Evolutionary conservation across 495 filamentous ascomycete species (phyloP).

Genomic region (Tuber borchii): DNA sequence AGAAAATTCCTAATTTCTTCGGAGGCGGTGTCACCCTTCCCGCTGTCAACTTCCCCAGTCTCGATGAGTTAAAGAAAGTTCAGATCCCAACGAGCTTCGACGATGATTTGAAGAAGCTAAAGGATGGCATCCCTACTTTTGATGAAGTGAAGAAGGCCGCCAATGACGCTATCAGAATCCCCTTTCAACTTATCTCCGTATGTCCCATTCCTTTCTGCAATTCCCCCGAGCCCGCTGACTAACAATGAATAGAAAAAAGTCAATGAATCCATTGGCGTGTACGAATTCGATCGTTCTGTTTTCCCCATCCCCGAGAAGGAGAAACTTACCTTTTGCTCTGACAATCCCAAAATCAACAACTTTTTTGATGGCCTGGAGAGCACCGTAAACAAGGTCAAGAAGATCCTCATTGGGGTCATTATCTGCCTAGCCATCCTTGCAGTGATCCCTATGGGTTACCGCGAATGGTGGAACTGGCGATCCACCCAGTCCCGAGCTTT

Average conservation of each 20-base stretch:
- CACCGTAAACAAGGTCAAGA: slow-evolving; percentile 57
- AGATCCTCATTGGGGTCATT: slow-evolving; percentile 66
- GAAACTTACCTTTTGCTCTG: slow-evolving; percentile 76
- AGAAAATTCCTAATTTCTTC: slow-evolving; percentile 43
- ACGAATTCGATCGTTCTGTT: slow-evolving; percentile 65
- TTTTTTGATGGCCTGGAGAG: slow-evolving; percentile 72
- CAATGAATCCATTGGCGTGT: slow-evolving; percentile 58
- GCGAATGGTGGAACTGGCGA: slow-evolving; percentile 74
- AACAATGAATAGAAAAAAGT: slow-evolving; percentile 54
- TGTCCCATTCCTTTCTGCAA: slow-evolving; percentile 6
- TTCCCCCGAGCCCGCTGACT: slow-evolving; percentile 11
- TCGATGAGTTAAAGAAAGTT: slow-evolving; percentile 62
- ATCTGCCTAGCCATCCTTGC: slow-evolving; percentile 61
- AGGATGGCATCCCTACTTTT: slow-evolving; percentile 73
- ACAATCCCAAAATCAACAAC: slow-evolving; percentile 71
- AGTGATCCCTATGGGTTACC: slow-evolving; percentile 68
- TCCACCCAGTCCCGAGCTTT: slow-evolving; percentile 61
- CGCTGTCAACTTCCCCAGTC: slow-evolving; percentile 54
- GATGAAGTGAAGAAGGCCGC: slow-evolving; percentile 72
- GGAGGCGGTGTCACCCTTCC: slow-evolving; percentile 44
- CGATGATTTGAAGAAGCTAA: slow-evolving; percentile 59
- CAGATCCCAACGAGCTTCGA: slow-evolving; percentile 61
- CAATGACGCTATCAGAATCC: slow-evolving; percentile 60
- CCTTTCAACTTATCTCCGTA: slow-evolving; percentile 59
- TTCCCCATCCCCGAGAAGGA: slow-evolving; percentile 79